Conservation (phyloP, 257 asterid genomes). For the Rhazya stricta region DNA sequence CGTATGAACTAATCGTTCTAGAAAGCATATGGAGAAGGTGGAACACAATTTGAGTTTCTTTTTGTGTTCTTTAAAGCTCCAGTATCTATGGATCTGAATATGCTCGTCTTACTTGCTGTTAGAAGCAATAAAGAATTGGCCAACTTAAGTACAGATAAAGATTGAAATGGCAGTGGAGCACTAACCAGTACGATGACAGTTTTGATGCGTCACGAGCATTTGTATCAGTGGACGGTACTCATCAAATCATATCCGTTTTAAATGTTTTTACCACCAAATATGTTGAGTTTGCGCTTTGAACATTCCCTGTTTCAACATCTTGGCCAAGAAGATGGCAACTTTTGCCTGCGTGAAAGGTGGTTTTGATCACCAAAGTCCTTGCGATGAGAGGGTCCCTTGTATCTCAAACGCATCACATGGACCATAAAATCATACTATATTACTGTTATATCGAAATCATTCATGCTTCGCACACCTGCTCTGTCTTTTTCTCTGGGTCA, state of each 20-base stretch:
- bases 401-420: constrained; percentile 2
- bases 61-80: not conserved
- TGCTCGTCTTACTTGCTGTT: not conserved
- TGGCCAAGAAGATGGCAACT: not conserved
- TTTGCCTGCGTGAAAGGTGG: not conserved
- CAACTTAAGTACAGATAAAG: not conserved
- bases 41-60: not conserved
- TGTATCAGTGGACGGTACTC: not conserved
- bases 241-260: not conserved
- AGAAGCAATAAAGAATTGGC: not conserved
- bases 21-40: not conserved
- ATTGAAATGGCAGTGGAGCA: constrained; percentile 1
- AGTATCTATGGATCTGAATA: not conserved
- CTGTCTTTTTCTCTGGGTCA: not conserved
- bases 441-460: not conserved
- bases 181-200: not conserved
- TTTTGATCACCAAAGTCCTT: not conserved
- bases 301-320: not conserved
- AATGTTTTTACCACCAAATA: not conserved
- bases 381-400: not conserved
- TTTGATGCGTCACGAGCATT: not conserved
- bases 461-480: not conserved
- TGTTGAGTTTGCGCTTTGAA: not conserved
- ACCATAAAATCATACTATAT: not conserved
- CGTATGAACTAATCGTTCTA: not conserved